A percentile compares a stretch with the other conserved stretches of the same genome.
Conservation (phyloP, 2,329 filamentous ascomycete species). For the Meredithiella fracta region DNA sequence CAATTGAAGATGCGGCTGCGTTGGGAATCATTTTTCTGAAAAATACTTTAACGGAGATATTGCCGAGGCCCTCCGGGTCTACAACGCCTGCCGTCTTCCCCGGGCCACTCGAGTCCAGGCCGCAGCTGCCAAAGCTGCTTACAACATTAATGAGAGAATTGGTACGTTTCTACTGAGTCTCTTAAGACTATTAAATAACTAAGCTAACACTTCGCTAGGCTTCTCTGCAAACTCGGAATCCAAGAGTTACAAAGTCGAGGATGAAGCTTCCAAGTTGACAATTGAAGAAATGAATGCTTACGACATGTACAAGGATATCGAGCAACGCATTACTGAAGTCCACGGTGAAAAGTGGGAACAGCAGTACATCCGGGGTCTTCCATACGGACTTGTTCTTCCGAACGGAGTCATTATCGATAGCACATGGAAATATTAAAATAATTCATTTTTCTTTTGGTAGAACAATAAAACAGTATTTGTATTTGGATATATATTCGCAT, state of each 20-base stretch:
- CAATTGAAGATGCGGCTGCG: background rate
- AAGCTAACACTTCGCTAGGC: background rate
- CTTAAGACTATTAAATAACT: too few species aligned
- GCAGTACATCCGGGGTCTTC: background rate
- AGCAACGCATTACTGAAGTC: background rate
- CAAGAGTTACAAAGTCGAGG: background rate
- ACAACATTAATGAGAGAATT: slow-evolving; percentile 1
- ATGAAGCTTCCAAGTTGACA: background rate
- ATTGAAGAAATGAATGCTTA: background rate
- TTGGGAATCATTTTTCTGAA: background rate
- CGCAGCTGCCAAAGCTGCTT: background rate
- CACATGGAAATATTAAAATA: background rate
- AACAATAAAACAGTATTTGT: too few species aligned
- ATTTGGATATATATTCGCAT: too few species aligned
- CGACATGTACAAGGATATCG: background rate
- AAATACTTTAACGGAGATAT: background rate
- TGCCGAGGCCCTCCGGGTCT: background rate
- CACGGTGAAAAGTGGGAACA: background rate
- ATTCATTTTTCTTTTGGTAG: too few species aligned
- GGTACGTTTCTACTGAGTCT: background rate
- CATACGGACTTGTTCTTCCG: background rate
- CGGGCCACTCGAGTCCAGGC: background rate
- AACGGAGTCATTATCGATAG: background rate
- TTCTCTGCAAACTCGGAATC: background rate
- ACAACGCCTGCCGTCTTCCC: background rate